Conservation (phyloP, 1,284 basidiomycete species). For the Papiliotrema nemorosa region DNA sequence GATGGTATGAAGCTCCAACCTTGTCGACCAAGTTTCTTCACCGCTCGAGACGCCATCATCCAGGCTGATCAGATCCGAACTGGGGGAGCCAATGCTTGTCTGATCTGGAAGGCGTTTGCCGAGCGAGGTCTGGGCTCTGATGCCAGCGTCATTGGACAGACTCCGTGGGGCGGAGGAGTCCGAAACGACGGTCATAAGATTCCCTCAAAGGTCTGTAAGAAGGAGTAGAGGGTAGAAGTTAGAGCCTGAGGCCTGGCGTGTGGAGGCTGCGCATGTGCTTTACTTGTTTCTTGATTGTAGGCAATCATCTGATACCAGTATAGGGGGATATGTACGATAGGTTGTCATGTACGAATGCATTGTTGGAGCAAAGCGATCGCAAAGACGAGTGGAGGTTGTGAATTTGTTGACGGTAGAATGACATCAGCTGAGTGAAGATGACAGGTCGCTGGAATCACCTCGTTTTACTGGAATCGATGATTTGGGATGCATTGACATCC, state of each 20-base stretch:
- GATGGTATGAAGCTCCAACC: slow-evolving; percentile 93
- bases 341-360: too few species aligned
- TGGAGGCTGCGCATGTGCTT: too few species aligned
- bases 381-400: too few species aligned
- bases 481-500: too few species aligned
- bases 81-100: slow-evolving; percentile 85
- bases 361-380: too few species aligned
- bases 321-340: too few species aligned
- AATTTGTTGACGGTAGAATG: too few species aligned
- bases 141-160: slow-evolving; percentile 67
- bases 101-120: slow-evolving; percentile 83
- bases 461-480: too few species aligned
- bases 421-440: too few species aligned
- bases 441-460: too few species aligned
- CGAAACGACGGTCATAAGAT: slow-evolving; percentile 52
- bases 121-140: slow-evolving; percentile 74
- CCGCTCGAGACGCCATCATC: slow-evolving; percentile 88
- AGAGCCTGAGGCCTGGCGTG: neutral
- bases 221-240: neutral
- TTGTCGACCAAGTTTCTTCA: slow-evolving; percentile 86
- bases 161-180: slow-evolving; percentile 92
- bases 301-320: too few species aligned
- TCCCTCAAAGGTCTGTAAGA: slow-evolving; percentile 48
- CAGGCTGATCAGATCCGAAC: slow-evolving; percentile 88
- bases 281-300: too few species aligned